Evolutionary conservation across 345 rosid species (phyloP), one percentile per base, ranked within the genome.

Genomic region (Sonneratia caseolaris): DNA sequence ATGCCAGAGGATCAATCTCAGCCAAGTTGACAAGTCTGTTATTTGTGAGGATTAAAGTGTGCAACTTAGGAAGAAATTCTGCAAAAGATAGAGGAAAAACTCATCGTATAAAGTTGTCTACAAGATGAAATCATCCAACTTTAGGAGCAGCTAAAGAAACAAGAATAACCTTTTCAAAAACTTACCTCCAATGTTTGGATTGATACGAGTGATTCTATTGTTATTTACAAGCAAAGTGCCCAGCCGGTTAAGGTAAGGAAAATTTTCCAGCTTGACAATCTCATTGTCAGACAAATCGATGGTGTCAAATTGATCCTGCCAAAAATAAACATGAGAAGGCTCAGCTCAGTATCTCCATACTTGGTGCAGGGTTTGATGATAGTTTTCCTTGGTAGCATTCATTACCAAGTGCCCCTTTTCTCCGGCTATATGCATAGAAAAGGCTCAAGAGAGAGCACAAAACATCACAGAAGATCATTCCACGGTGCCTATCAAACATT

Each of bases 251-350:
- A 96, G 98, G 79, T 80, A 77, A 2, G 96, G 99, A 70, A 96
- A 83, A 83, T 92, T 91, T 71, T 96, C 99, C 35, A 96, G 94
- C 89, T 96, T 96, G 66, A 96, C 99, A 70, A 96, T 96, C 91
- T 96, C 99, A 79, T 96, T 96, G 74, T 96, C 98, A 9, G 99
- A 87, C 78, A 96, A 82, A 86, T 96, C 99, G 12, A 96, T 68
- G 21, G 99, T 96, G 85, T 96, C 99, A 27, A 96, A 96, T 85
- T 96, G 99, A 77, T 96, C 99, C 99, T 96, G 87, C 18, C 13
- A 75, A 76, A 68, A 43, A 36, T 65, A 65, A 62, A 19, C 32
- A 24, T 64, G 47, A 51, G 55, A 48, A 14, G 7, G 64, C 48
- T 27, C 19, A 32, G 49, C 14, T 67, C 49, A 67, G 27, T 13